Evolutionary conservation across 2,329 filamentous ascomycete species (phyloP).

Genomic region (Ascocoryne sarcoides): DNA sequence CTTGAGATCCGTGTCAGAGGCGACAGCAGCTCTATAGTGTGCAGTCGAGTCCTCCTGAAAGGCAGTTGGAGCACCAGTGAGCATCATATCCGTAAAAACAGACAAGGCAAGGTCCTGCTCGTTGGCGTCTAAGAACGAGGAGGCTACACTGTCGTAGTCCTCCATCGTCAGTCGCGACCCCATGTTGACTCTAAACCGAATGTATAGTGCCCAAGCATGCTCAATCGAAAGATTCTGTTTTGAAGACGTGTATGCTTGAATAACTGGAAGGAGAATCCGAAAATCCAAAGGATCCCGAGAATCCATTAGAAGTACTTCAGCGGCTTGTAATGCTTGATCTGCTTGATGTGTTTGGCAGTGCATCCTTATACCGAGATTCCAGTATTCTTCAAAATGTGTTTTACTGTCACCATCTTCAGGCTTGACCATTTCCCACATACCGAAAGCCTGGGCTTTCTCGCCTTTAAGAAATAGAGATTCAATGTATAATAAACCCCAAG

Average conservation of each 20-base stretch:
- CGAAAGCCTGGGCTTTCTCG: constrained; percentile 34
- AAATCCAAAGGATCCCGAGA: constrained; percentile 37
- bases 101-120: constrained; percentile 59
- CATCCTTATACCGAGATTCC: constrained; percentile 59
- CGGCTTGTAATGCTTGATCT: constrained; percentile 48
- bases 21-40: constrained; percentile 13
- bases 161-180: constrained; percentile 54
- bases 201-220: constrained; percentile 60
- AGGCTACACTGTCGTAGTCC: constrained; percentile 69
- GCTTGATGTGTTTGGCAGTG: constrained; percentile 48
- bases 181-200: constrained; percentile 52
- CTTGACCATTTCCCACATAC: constrained; percentile 31
- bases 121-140: constrained; percentile 59
- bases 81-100: constrained; percentile 85
- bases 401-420: constrained; percentile 16
- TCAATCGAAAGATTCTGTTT: constrained; percentile 39
- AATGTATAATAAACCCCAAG: constrained; percentile 57
- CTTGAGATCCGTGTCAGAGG: constrained; percentile 6
- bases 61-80: constrained; percentile 14
- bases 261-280: constrained; percentile 57
- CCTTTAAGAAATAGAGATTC: constrained; percentile 59
- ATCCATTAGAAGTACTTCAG: constrained; percentile 42
- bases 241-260: constrained; percentile 49
- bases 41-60: constrained; percentile 18
- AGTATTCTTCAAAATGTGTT: constrained; percentile 40